Conservation (phyloP, 139 green algal species). For the Chlamydomonas sphaeroides region DNA sequence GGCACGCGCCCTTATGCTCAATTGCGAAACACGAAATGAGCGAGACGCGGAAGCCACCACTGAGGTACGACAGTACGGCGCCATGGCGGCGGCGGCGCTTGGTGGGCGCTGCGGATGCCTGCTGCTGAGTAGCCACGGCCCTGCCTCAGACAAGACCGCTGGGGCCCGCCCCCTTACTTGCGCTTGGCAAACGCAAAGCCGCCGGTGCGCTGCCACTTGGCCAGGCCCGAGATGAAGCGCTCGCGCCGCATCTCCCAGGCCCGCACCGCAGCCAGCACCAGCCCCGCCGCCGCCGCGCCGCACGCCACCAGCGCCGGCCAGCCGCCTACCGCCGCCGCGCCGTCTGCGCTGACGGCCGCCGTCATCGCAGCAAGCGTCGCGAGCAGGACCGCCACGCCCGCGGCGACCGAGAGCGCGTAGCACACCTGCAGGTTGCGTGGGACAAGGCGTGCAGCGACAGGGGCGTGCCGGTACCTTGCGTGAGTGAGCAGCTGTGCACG, state of each 20-base stretch:
- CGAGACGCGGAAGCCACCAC: too few species aligned
- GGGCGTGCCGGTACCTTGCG: too few species aligned
- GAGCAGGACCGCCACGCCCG: not conserved
- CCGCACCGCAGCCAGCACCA: not conserved
- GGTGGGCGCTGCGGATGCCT: too few species aligned
- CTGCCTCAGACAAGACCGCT: too few species aligned
- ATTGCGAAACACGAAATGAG: too few species aligned
- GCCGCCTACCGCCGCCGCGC: slow-evolving; percentile 12
- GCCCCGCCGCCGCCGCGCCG: not conserved
- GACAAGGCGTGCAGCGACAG: too few species aligned
- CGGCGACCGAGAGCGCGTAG: slow-evolving; percentile 8
- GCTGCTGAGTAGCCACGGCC: too few species aligned
- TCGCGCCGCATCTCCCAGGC: slow-evolving; percentile 15
- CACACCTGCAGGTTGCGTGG: not conserved
- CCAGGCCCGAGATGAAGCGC: slow-evolving; percentile 5
- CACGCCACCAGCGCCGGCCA: not conserved
- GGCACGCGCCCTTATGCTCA: too few species aligned
- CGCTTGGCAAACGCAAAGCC: not conserved
- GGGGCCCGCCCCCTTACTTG: too few species aligned
- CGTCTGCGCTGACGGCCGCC: not conserved
- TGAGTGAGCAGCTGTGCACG: too few species aligned
- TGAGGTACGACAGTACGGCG: too few species aligned
- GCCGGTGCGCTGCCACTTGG: slow-evolving; percentile 1
- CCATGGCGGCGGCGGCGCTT: too few species aligned
- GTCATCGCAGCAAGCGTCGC: not conserved